Evolutionary conservation across 768 basidiomycete species (phyloP).

Genomic region (Boletus sensibilis): DNA sequence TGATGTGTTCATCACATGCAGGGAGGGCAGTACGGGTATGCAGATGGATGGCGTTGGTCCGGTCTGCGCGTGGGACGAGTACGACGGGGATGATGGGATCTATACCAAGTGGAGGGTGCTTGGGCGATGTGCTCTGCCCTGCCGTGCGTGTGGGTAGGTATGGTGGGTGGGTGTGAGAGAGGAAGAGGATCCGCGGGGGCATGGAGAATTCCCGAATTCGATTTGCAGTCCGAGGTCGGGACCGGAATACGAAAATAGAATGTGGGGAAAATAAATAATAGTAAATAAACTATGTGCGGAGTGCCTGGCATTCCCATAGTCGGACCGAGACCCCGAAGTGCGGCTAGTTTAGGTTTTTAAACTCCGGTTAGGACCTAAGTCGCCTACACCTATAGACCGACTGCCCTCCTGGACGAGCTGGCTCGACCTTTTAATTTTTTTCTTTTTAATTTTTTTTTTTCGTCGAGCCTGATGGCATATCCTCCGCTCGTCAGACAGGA

Average conservation of each 20-base stretch:
- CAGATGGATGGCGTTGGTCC: background rate
- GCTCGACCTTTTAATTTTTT: background rate
- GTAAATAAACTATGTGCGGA: constrained; percentile 6
- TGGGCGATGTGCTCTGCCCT: too few species aligned
- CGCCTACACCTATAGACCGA: too few species aligned
- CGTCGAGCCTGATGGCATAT: constrained; percentile 25
- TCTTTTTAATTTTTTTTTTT: background rate
- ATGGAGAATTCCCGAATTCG: constrained; percentile 9
- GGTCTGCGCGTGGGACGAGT: background rate
- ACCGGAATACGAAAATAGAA: constrained; percentile 14
- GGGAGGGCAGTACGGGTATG: background rate
- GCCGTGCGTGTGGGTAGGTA: too few species aligned
- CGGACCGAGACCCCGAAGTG: constrained; percentile 34
- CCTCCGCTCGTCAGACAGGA: constrained; percentile 54
- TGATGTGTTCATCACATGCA: background rate
- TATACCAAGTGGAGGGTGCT: background rate
- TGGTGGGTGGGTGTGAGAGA: too few species aligned
- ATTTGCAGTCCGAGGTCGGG: constrained; percentile 15
- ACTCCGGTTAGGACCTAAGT: too few species aligned
- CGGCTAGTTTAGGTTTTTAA: too few species aligned
- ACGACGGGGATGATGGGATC: background rate
- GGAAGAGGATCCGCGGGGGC: background rate
- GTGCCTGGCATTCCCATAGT: constrained; percentile 32
- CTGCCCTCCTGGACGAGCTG: background rate
- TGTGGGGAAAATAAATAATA: constrained; percentile 23